phyloP scores from a whole-genome alignment of 2,329 filamentous ascomycete genomes.

The Dactylonectria estremocensis region DNA sequence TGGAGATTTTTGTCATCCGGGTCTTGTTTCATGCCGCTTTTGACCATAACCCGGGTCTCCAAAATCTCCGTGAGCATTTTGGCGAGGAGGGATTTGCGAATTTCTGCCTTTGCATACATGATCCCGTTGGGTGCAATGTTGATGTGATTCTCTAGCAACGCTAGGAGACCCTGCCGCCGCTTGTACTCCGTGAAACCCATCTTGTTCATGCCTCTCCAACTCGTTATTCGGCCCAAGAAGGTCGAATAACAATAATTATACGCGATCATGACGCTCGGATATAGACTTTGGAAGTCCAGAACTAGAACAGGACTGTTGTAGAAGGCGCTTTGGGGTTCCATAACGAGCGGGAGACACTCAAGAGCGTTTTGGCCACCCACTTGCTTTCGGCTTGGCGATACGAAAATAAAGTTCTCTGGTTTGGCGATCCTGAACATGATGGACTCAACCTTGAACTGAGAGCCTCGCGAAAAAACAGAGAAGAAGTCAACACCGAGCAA shows the following conservation, averaged over 20 bases:
- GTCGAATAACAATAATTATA: constrained; percentile 99
- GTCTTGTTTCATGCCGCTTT: constrained; percentile 94
- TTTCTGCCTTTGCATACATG: constrained; percentile 90
- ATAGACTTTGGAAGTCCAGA: constrained; percentile 95
- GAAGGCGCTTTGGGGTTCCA: constrained; percentile 97
- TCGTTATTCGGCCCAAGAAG: constrained; percentile 86
- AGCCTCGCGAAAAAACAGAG: constrained; percentile 93
- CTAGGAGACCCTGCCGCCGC: constrained; percentile 81
- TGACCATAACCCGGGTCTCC: constrained; percentile 97
- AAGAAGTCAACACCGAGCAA: constrained; percentile 96
- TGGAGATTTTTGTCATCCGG: constrained; percentile 90
- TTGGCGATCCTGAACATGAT: constrained; percentile 99
- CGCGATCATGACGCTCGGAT: constrained; percentile 98
- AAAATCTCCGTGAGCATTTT: constrained; percentile 98
- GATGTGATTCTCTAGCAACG: constrained; percentile 85
- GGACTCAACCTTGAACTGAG: constrained; percentile 98
- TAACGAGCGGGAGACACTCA: constrained; percentile 94
- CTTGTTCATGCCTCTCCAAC: constrained; percentile 93
- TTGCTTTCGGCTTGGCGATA: constrained; percentile 92
- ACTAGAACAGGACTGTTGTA: constrained; percentile 93
- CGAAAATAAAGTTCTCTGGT: constrained; percentile 91
- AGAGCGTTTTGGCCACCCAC: constrained; percentile 95
- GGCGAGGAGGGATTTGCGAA: constrained; percentile 91
- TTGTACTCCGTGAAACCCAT: constrained; percentile 94
- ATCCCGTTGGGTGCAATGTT: constrained; percentile 97